Evolutionary conservation across 768 basidiomycete genomes (phyloP).

Genomic region (Hygrocybe punicea): DNA sequence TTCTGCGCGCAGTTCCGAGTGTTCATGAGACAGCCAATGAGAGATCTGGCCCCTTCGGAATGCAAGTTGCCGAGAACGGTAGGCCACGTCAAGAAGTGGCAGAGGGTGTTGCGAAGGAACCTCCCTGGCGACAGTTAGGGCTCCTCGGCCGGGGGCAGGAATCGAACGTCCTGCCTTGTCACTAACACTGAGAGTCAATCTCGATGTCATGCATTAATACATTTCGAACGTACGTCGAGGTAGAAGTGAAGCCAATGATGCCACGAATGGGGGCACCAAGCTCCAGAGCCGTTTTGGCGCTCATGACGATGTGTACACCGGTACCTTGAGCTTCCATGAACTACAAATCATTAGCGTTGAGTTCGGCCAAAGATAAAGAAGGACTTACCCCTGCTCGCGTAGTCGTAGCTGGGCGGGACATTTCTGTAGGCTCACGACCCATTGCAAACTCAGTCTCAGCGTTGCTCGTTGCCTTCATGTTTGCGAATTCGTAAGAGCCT

Average conservation of each 20-base stretch:
- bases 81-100: constrained; percentile 77
- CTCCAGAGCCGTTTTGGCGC: constrained; percentile 90
- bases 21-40: constrained; percentile 91
- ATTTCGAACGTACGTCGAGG: constrained; percentile 69
- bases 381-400: constrained; percentile 85
- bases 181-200: constrained; percentile 36
- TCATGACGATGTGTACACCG: constrained; percentile 97
- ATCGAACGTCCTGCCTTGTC: constrained; percentile 99
- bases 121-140: constrained; percentile 84
- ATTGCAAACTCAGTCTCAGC: constrained; percentile 96
- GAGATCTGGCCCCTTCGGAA: constrained; percentile 96
- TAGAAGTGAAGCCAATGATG: constrained; percentile 92
- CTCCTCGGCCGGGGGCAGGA: constrained; percentile 94
- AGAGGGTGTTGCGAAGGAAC: constrained; percentile 73
- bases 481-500: constrained; percentile 97
- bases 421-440: constrained; percentile 98
- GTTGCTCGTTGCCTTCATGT: constrained; percentile 99
- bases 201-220: neutral
- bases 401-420: constrained; percentile 95
- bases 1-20: constrained; percentile 78
- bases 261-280: constrained; percentile 92
- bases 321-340: constrained; percentile 98
- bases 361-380: constrained; percentile 2
- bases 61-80: constrained; percentile 88
- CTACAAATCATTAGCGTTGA: constrained; percentile 30